Evolutionary conservation across 768 basidiomycete genomes (phyloP).

Genomic region (Lactarius quietus): DNA sequence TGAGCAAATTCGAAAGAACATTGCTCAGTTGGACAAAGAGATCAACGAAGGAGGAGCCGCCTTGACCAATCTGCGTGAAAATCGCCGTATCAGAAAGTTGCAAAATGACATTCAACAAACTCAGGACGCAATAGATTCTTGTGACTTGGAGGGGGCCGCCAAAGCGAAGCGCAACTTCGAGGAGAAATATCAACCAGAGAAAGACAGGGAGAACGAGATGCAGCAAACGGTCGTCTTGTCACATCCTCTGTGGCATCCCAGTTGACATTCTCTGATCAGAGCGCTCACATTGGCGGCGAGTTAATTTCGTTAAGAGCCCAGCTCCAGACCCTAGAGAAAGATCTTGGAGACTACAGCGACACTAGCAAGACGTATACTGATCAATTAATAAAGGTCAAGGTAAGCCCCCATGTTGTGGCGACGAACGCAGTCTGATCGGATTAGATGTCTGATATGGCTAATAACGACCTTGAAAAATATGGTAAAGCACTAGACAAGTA

Average conservation of each 20-base stretch:
- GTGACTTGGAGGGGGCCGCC: slow-evolving; percentile 83
- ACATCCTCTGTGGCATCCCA: slow-evolving; percentile 6
- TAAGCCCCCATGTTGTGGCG: slow-evolving; percentile 32
- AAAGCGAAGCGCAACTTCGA: slow-evolving; percentile 84
- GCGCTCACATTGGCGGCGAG: slow-evolving; percentile 80
- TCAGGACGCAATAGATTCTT: slow-evolving; percentile 65
- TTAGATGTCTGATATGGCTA: slow-evolving; percentile 97
- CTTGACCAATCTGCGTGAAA: slow-evolving; percentile 73
- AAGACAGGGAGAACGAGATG: slow-evolving; percentile 67
- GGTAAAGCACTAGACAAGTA: slow-evolving; percentile 96
- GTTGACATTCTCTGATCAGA: slow-evolving; percentile 40
- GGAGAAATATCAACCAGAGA: slow-evolving; percentile 67
- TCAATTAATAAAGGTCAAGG: slow-evolving; percentile 94
- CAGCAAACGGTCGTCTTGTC: slow-evolving; percentile 54
- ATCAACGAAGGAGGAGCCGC: slow-evolving; percentile 72
- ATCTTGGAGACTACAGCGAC: slow-evolving; percentile 83
- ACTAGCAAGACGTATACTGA: slow-evolving; percentile 83
- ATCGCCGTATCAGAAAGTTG: slow-evolving; percentile 71
- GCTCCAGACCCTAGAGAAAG: slow-evolving; percentile 58
- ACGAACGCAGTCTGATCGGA: slow-evolving; percentile 2
- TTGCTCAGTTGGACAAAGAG: slow-evolving; percentile 68
- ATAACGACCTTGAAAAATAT: slow-evolving; percentile 95
- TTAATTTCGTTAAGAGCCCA: slow-evolving; percentile 68
- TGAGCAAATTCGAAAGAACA: slow-evolving; percentile 40
- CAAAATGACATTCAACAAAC: slow-evolving; percentile 61